phyloP scores from a whole-genome alignment of 768 basidiomycete species.

The Russula olivacea region DNA sequence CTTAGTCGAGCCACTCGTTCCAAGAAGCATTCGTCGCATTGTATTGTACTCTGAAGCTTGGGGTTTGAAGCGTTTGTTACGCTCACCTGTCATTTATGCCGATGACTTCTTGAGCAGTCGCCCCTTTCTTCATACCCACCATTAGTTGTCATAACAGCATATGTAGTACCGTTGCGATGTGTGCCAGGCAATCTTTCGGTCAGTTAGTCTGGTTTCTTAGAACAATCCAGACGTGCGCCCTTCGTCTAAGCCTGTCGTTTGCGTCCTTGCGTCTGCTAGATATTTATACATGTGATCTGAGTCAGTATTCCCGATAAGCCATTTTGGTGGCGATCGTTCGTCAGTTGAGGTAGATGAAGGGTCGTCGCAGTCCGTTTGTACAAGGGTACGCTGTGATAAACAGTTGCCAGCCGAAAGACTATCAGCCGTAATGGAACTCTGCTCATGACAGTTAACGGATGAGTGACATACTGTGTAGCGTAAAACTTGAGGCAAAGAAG shows the following conservation, averaged over 20 bases:
- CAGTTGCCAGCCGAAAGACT: not conserved
- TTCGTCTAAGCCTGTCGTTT: not conserved
- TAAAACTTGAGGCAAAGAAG: not conserved
- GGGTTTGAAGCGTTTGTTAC: conserved; percentile 9
- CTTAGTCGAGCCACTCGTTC: conserved; percentile 47
- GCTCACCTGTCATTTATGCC: conserved; percentile 5
- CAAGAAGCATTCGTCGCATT: conserved; percentile 37
- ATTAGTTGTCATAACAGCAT: conserved; percentile 34
- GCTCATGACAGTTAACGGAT: not conserved
- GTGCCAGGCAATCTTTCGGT: conserved; percentile 19
- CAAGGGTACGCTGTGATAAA: not conserved
- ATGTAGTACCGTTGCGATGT: conserved; percentile 26
- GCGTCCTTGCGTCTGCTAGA: conserved; percentile 5
- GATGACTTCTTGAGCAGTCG: conserved; percentile 11
- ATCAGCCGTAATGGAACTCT: not conserved
- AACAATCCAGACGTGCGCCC: conserved; percentile 13
- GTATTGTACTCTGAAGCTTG: conserved; percentile 40
- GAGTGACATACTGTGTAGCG: not conserved
- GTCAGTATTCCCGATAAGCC: not conserved
- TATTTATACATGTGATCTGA: conserved; percentile 5
- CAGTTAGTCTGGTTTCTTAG: conserved; percentile 23
- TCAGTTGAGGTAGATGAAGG: not conserved
- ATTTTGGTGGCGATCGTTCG: not conserved
- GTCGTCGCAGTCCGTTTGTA: too few species aligned
- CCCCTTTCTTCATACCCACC: conserved; percentile 33